phyloP scores from a whole-genome alignment of 352 stramenopile species.

The Plasmopara viticola region DNA sequence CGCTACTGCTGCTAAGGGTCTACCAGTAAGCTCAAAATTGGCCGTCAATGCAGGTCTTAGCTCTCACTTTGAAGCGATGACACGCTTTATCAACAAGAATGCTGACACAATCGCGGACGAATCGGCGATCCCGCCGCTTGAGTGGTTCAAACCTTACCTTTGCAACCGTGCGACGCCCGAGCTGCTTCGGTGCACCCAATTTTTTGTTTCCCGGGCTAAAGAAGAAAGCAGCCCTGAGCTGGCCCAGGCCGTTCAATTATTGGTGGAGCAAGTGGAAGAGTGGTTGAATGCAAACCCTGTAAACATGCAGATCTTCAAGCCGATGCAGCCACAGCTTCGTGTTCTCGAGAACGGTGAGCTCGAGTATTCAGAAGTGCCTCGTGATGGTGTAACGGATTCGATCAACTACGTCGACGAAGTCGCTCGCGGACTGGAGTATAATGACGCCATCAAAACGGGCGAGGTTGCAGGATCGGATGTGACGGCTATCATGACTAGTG shows the following conservation, averaged over 20 bases:
- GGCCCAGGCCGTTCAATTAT: slow-evolving; percentile 44
- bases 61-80: slow-evolving; percentile 46
- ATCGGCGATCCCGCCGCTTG: slow-evolving; percentile 32
- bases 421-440: slow-evolving; percentile 4
- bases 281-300: slow-evolving; percentile 52
- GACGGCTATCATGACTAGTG: slow-evolving; percentile 25
- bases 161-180: slow-evolving; percentile 70
- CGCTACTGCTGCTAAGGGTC: slow-evolving; percentile 20
- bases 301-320: slow-evolving; percentile 49
- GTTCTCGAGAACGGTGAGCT: slow-evolving; percentile 48
- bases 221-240: slow-evolving; percentile 38
- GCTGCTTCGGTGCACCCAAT: slow-evolving; percentile 45
- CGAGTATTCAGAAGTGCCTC: slow-evolving; percentile 50
- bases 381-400: slow-evolving; percentile 40
- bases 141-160: slow-evolving; percentile 56
- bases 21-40: slow-evolving; percentile 15
- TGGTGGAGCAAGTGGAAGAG: slow-evolving; percentile 54
- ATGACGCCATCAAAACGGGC: neutral
- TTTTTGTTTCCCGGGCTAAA: slow-evolving; percentile 40
- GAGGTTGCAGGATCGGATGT: slow-evolving; percentile 1
- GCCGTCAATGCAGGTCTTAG: slow-evolving; percentile 24
- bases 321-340: slow-evolving; percentile 42
- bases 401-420: slow-evolving; percentile 4
- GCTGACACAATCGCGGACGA: slow-evolving; percentile 34
- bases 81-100: slow-evolving; percentile 47